Percentiles rank a stretch among this genome's conserved stretches.
Evolutionary conservation across 2,329 filamentous ascomycete genomes (phyloP).

Genomic region (Pseudopithomyces maydicus): DNA sequence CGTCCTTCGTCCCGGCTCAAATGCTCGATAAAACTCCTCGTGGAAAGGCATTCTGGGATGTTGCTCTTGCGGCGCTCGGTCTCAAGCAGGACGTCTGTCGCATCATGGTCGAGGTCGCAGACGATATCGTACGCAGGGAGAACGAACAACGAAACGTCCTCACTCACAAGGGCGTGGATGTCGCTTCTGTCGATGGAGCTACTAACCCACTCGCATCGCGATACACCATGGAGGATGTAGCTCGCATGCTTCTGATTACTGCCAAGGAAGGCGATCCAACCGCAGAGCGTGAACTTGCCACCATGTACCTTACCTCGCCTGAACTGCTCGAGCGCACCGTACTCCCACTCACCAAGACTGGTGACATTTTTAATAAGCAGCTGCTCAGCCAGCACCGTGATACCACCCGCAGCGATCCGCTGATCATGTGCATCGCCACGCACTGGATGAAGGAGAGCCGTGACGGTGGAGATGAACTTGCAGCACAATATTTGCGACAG

Average conservation of each 20-base stretch:
- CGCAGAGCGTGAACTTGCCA: conserved; percentile 89
- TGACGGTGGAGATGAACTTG: conserved; percentile 82
- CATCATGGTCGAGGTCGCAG: conserved; percentile 78
- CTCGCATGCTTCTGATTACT: conserved; percentile 87
- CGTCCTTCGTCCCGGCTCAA: conserved; percentile 63
- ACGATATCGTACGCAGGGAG: conserved; percentile 67
- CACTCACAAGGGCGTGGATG: conserved; percentile 34
- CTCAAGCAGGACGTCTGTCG: conserved; percentile 87
- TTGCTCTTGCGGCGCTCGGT: conserved; percentile 83
- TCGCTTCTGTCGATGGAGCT: conserved; percentile 12
- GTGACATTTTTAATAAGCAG: conserved; percentile 88
- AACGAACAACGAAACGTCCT: conserved; percentile 64
- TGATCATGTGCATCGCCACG: conserved; percentile 89
- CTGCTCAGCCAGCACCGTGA: conserved; percentile 72
- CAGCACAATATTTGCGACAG: conserved; percentile 80
- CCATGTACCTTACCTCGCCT: conserved; percentile 91
- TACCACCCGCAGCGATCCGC: conserved; percentile 74
- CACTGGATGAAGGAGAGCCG: conserved; percentile 97
- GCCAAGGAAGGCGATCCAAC: conserved; percentile 89
- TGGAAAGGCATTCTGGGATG: conserved; percentile 86
- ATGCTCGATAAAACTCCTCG: conserved; percentile 63
- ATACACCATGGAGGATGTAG: conserved; percentile 79
- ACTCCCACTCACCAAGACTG: conserved; percentile 79
- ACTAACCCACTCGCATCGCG: conserved; percentile 56
- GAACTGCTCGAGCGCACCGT: conserved; percentile 81